Evolutionary conservation across 306 rosid species (phyloP), one percentile per base, ranked within the genome.

Genomic region (Ormosia semicastrata): DNA sequence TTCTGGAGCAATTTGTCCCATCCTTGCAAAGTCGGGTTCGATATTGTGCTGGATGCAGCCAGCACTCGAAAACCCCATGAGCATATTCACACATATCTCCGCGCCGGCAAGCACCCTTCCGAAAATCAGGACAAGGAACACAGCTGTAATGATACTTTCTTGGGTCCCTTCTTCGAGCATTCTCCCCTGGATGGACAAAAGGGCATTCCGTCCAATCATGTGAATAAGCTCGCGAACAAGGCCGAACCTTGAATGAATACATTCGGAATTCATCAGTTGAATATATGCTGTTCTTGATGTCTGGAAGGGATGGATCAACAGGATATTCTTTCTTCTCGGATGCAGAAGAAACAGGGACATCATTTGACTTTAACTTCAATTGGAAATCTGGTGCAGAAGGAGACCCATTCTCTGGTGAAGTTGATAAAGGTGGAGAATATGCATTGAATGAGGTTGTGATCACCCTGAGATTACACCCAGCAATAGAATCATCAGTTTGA

Each of bases 161-260:
- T 1, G 98, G 98, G 77, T 94, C 98, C 92, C 98, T 92, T 81
- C 98, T 90, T 13, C 98, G 92, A 49, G 98, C 98, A 85, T 94
- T 94, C 84, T 94, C 98, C 70, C 98, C 98, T 0, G 98, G 98
- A 82, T 94, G 98, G 44, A 92, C 98, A 82, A 94, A 94, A 12
- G 98, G 98, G 81, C 98, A 94, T 82, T 94, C 98, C 0, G 98
- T 94, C 98, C 98, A 94, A 80, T 94, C 98, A 70, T 94, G 98
- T 11, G 98, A 94, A 87, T 94, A 94, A 17, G 97, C 98, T 1
- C 98, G 94, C 0, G 97, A 94, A 83, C 98, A 94, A 60, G 97
- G 97, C 8, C 97, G 88, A n/a, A 94, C 97, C 92, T 94, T 94
- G 90, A 94, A 94, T 2, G 98, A 94, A 82, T 90, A 92, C 98